Base-by-base conservation (phyloP, 805 yeast genomes). In the Yamadazyma ubonensis region DNA sequence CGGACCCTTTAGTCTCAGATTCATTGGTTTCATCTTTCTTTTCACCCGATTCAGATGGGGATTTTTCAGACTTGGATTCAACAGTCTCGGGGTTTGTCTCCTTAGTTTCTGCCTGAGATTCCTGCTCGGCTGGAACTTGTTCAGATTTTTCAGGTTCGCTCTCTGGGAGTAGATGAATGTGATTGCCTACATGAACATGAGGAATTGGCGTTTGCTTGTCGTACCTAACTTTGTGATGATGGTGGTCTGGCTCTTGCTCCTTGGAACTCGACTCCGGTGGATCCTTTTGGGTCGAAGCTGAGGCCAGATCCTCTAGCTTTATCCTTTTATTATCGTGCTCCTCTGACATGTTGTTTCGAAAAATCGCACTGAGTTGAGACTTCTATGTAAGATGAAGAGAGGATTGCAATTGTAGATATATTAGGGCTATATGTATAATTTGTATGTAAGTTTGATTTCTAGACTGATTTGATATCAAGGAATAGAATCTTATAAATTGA, bases 101-200 rank as follows among this genome's bases (percentile, higher is more conserved):
- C 14, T 30, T 9, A 19, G 41, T 2, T 11, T 36, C 36, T 25
- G 26, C n/a, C 25, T 22, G 25, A 22, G 37, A 15, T 9, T 11
- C 11, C 16, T 15, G 27, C 25, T 22, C 25, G 7, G 25, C 25
- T 22, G 9, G 25, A 7, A 8, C 25, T 10, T 22, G 9, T 22
- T 10, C 25, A 22, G 25, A 22, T 22, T 7, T 11, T 27, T 12
- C 15, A 27, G 12, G 25, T 7, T 14, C 25, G 25, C 10, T 22
- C 25, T 25, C 34, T 7, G 34, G 31, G 8, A 35, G 16, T 12
- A 35, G 9, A 18, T 35, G 38, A 26, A 44, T 44, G 30, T 44
- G 47, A 21, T 40, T 34, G 3, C 47, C 44, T 2, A 38, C 33
- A 32, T 44, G 47, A 15, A 44, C 36, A 29, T 44, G 47, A 18